Evolutionary conservation across 2,329 filamentous ascomycete genomes (phyloP), one percentile per base, ranked within the genome.

Genomic region (Pezicula carpinea): DNA sequence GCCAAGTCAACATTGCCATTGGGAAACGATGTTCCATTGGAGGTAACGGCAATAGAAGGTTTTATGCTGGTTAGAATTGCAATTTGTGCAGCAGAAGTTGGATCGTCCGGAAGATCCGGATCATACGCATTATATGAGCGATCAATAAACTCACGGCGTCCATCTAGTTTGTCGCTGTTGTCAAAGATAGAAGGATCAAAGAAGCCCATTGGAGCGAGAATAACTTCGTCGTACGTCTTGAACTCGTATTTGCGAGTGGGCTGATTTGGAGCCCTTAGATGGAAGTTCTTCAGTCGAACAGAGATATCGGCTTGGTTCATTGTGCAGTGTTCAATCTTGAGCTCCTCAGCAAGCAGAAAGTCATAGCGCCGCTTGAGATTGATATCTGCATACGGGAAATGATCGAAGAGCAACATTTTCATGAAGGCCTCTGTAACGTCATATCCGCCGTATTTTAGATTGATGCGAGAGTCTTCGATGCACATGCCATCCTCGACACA

Each of bases 401-500:
- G 87, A 65, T 96, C 91, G 67, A 87, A 90, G 2, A 99, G 80
- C 86, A 97, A 90, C 92, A 97, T 97, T 69, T 93, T 96, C 64
- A 96, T 78, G 60, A 99, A 96, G 0, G 89, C 87, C 59, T 96
- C 89, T 0, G 93, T 97, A 32, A 97, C 87, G 66, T 99, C 93
- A 59, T 79, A 83, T 1, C 93, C 93, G 43, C 93, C 93, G 59
- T 86, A 95, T 66, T 99, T 97, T 54, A 99, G 72, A 64, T 97
- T 97, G 63, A 99, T 81, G 14, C 93, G 82, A 14, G 93, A 99
- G 63, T 96, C 92, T 54, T 97, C 93, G 21, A 96, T 79, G 61
- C 89, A 90, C 68, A 99, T 86, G 2, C 93, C 93, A 65, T 99
- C 93, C 60, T 99, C 93, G 10, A 99, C 91, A 57, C 93, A 99